Base-by-base conservation (phyloP, 352 stramenopile species). In the Pythium angustatum region DNA sequence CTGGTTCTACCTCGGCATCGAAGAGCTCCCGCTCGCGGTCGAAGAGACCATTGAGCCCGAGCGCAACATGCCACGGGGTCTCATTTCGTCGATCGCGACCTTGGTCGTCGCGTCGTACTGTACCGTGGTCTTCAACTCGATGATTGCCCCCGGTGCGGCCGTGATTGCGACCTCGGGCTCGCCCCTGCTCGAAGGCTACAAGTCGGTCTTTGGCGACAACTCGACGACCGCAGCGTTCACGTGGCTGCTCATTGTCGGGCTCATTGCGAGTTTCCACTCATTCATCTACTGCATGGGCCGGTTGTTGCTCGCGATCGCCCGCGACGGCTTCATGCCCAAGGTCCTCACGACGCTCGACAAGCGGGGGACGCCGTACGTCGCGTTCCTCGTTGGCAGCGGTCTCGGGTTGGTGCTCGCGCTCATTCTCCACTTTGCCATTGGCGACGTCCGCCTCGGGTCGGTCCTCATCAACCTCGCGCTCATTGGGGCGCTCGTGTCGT, bases 1-100 rank as follows among this genome's bases (percentile, higher is more conserved):
- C 28, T 91, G 82, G 79, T 91, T 89, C 58, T 91, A 88, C 78
- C 70, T 89, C 10, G 82, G 80, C 40, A 91, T 90, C 33, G 83
- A 91, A 64, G 80, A 91, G 51, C 69, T 91, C 1, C 83, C 83
- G 0, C 83, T 91, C 36, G 80, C 83, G 3, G 70, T 87, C 2
- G 83, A 91, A 45, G 83, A 91, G 55, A 88, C 83, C 5, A 87
- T 91, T 50, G 71, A 91, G 22, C 83, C 83, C 0, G 74, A 77
- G 49, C 80, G 83, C 58, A 91, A 88, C 67, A 90, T 91, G 65
- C 78, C 83, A 3, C 70, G 72, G 9, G 82, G 79, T 2, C 71
- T 91, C 21, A 64, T 83, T 26, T 76, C 75, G 50, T 87, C 79
- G 22, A 88, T 90, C 62, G 11, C 40, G 17, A 83, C 78, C 22